Conservation (phyloP, 495 filamentous ascomycete species). For the Hypoxylon lienhwacheense region DNA sequence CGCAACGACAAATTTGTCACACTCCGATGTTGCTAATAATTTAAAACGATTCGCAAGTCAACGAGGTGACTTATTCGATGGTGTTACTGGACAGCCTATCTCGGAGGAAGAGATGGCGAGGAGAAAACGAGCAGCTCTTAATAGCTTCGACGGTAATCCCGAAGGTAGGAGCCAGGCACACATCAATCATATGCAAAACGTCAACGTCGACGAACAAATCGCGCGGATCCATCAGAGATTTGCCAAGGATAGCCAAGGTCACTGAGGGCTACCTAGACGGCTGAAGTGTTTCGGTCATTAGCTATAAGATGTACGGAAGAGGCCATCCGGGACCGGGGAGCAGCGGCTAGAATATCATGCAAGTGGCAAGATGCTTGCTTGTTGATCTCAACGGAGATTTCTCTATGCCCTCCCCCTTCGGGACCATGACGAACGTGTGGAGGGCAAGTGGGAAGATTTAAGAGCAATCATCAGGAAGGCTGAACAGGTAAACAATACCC, state of each 20-base stretch:
- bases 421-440: background rate
- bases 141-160: constrained; percentile 66
- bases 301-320: constrained; percentile 2
- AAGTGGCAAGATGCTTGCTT: background rate
- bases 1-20: constrained; percentile 84
- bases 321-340: background rate
- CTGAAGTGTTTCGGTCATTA: background rate
- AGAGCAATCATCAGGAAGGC: background rate
- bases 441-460: background rate
- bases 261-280: constrained; percentile 1
- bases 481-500: constrained; percentile 35
- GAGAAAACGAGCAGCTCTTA: constrained; percentile 69
- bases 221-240: constrained; percentile 68
- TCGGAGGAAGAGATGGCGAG: constrained; percentile 74
- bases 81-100: constrained; percentile 64
- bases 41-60: constrained; percentile 96
- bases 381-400: background rate
- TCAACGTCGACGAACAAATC: constrained; percentile 75
- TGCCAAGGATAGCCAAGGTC: constrained; percentile 45
- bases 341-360: background rate
- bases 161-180: constrained; percentile 58
- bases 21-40: constrained; percentile 86
- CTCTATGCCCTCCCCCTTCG: background rate
- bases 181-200: constrained; percentile 59
- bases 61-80: constrained; percentile 88